These are phyloP conservation scores for Polygonum aviculare DNA, from an alignment of 148 eudicot genomes.

Conservation along the genomic window DNA sequence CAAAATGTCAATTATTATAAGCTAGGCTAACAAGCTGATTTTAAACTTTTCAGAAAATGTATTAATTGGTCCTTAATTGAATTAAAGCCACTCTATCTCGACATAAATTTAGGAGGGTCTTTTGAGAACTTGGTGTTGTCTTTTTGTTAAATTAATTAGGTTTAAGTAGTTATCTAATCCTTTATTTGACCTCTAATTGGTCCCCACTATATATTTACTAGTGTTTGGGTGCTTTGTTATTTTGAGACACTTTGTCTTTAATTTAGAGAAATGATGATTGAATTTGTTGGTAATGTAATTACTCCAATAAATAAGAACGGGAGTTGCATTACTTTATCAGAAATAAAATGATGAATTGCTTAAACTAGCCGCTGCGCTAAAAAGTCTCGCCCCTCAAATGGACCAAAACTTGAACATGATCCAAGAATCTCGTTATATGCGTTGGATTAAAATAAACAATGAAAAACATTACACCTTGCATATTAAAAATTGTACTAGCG, in stretches of 20 bases:
- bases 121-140: background rate
- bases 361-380: slow-evolving; percentile 3
- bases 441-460: background rate
- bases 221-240: background rate
- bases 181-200: background rate
- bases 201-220: background rate
- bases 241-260: background rate
- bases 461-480: background rate
- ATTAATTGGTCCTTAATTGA: background rate
- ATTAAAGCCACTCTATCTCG: background rate
- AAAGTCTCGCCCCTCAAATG: slow-evolving; percentile 6
- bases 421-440: slow-evolving; percentile 10
- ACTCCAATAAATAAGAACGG: too few relatives aligned
- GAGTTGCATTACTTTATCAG: too few relatives aligned
- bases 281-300: background rate
- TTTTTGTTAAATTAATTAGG: background rate
- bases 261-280: background rate
- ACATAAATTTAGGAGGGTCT: slow-evolving; percentile 1
- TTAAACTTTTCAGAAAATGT: too few relatives aligned
- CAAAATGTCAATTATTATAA: too few relatives aligned
- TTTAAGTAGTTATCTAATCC: background rate
- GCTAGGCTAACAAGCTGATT: too few relatives aligned
- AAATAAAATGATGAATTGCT: background rate
- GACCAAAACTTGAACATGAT: slow-evolving; percentile 4
- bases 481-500: background rate